Base-by-base conservation (phyloP, 371 early-diverging fungal species). In the Syncephalastrum contaminatum region DNA sequence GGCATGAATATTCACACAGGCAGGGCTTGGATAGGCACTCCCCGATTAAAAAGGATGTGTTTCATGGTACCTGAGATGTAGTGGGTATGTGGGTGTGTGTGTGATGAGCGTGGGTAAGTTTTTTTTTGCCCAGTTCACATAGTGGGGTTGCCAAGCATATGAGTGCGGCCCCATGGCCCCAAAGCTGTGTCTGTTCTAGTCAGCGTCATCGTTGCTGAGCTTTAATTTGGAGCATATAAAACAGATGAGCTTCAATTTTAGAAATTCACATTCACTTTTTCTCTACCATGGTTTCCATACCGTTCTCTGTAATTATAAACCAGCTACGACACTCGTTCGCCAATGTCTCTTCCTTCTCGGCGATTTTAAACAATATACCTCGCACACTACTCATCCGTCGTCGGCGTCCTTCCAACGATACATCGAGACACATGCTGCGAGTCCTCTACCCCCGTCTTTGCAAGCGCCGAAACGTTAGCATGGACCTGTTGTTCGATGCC, bases 381-480 rank as follows among this genome's bases (percentile, higher is more conserved):
- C 50, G 50, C 10, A 50, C 30, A 4, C 18, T 25, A 36, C 50
- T 50, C 16, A 4, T 50, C 13, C 42, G 19, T 21, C 53, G 39
- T 12, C 24, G 50, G 12, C 6, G 30, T 19, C 40, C 18, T 53
- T 18, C 19, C 20, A 36, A 47, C 36, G 47, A 36, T 30, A 30
- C 48, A 46, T 30, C 36, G 48, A 47, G 18, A 55, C 48, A 47
- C 22, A 36, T 25, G 20, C 12, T 53, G 21, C 53, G 39, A 2
- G 55, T 45, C n/a, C 42, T 61, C 8, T 61, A 61, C 43, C 62
- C 62, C 1, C 41, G 55, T 21, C 19, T 51, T n/a, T 14, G 55
- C 8, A 54, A 61, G 30, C 43, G 48, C 16, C 51, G 56, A 6
- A 16, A 22, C 36, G 51, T 49, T 16, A 55, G 48, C 50, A 50